Evolutionary conservation across 2,329 filamentous ascomycete species (phyloP).

Genomic region (Onygenales sp.): DNA sequence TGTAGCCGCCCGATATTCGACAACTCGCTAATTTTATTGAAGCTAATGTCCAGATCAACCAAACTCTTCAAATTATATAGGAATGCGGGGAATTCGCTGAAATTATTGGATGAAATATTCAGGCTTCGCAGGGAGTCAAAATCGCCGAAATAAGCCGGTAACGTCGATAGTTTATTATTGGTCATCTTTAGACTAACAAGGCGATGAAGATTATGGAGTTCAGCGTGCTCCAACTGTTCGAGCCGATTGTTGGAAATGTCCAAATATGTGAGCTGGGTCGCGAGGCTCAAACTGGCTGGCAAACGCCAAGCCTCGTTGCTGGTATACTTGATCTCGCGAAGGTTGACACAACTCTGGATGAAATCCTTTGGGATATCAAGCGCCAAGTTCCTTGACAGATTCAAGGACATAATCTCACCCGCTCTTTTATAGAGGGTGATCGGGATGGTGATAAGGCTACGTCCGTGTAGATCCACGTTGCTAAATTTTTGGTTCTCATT

Average conservation of each 20-base stretch:
- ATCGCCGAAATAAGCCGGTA: constrained; percentile 73
- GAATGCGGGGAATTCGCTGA: constrained; percentile 76
- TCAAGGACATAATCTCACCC: constrained; percentile 85
- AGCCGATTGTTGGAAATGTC: constrained; percentile 93
- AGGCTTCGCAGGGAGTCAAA: constrained; percentile 73
- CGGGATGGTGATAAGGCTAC: constrained; percentile 88
- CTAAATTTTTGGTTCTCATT: constrained; percentile 82
- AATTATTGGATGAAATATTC: constrained; percentile 88
- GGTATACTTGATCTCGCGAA: constrained; percentile 91
- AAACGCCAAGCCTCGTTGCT: constrained; percentile 86
- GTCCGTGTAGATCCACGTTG: constrained; percentile 82
- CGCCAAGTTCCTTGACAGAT: constrained; percentile 84
- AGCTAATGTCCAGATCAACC: constrained; percentile 91
- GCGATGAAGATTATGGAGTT: constrained; percentile 63
- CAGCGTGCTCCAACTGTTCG: constrained; percentile 76
- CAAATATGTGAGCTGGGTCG: constrained; percentile 71
- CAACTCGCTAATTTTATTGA: constrained; percentile 76
- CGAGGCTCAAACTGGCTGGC: constrained; percentile 73
- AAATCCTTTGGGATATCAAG: constrained; percentile 93
- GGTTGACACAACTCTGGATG: constrained; percentile 80
- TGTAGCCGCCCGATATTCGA: constrained; percentile 71
- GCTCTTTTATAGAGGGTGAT: constrained; percentile 89
- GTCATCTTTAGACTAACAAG: constrained; percentile 84
- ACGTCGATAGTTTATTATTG: constrained; percentile 74
- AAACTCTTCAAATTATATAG: constrained; percentile 72